Evolutionary conservation across 805 yeast genomes (phyloP), one percentile per base, ranked within the genome.

Genomic region (Brettanomyces anomalus): DNA sequence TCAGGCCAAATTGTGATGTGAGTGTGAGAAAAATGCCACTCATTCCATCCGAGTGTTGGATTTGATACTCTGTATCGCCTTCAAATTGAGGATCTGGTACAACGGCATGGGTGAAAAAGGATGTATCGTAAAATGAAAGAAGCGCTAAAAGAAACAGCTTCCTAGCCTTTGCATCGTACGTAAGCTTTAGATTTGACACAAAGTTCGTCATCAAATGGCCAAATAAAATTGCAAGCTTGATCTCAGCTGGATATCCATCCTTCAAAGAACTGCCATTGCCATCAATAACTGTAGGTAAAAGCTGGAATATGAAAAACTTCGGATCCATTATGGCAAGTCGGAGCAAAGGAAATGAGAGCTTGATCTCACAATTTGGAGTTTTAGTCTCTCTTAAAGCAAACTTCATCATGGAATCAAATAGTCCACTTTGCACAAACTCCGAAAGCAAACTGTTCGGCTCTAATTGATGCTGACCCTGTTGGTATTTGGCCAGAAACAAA

Each of bases 141-240:
- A 64, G 46, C 2, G 60, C 64, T 5, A 64, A 39, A 4, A 60
- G 37, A 38, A 48, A 55, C 4, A 62, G 64, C 59, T 90, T 90
- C 47, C 83, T 77, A 50, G 78, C 76, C 46, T 85, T 71, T 1
- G 95, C 89, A 52, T 81, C 87, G 35, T 82, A 84, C 44, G 85
- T 72, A 46, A 76, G 75, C 44, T 57, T 61, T 49, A 65, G 62
- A 49, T 54, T 56, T 47, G 42, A 44, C 33, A 42, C 55, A 50
- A 53, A 61, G 36, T 53, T 57, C 40, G 46, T 56, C 56, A 45
- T 45, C 28, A 48, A 49, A 17, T 37, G 45, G 43, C 47, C 45
- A 37, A 55, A 44, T 31, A 48, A 40, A 4, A 48, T 39, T 2
- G 54, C 36, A n/a, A 47, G 40, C 7, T n/a, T 8, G 7, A 16